Base-by-base conservation (phyloP, 495 filamentous ascomycete species). In the Podospora pseudocomata region DNA sequence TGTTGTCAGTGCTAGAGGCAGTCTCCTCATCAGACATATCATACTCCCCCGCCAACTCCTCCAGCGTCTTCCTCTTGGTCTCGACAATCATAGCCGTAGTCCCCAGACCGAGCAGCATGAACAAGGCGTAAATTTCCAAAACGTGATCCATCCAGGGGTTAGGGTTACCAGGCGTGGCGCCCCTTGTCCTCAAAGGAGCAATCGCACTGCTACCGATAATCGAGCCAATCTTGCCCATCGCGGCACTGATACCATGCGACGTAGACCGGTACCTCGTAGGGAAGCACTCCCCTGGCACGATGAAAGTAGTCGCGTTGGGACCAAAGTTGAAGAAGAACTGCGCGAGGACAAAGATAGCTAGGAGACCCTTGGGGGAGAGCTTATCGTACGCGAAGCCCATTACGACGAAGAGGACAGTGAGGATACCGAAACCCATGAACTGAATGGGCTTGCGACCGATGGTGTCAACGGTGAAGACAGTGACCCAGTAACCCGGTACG, bases 231-330 rank as follows among this genome's bases (percentile, higher is more conserved):
- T 79, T 79, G 67, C 77, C 77, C 56, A 70, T 3, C 0, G 89
- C 92, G 15, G 92, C 93, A 5, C 89, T 92, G 75, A 97, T 85
- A 61, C 93, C 93, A 78, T 96, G 92, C 3, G 90, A 90, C 34
- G 91, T 92, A 9, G 89, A 90, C 3, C 93, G 86, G 75, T 94
- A 95, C 57, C 92, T 88, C 4, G 93, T 96, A 0, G 93, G 93
- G 81, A 95, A 97, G 72, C 88, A 90, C 76, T 97, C 93, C 23
- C 92, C 93, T 11, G 93, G 93, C 0, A 96, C 89, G 72, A 96
- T 90, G 81, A 96, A 96, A 39, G 92, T 96, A 23, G 91, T 96
- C 1, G 91, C 84, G 78, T 96, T 96, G 64, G 93, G 93, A 1
- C 92, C 89, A 68, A 92, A 82, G 73, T 83, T 83, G 76, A 84